Evolutionary conservation across 2,329 filamentous ascomycete species (phyloP).

Genomic region (Pezicula radicicola): DNA sequence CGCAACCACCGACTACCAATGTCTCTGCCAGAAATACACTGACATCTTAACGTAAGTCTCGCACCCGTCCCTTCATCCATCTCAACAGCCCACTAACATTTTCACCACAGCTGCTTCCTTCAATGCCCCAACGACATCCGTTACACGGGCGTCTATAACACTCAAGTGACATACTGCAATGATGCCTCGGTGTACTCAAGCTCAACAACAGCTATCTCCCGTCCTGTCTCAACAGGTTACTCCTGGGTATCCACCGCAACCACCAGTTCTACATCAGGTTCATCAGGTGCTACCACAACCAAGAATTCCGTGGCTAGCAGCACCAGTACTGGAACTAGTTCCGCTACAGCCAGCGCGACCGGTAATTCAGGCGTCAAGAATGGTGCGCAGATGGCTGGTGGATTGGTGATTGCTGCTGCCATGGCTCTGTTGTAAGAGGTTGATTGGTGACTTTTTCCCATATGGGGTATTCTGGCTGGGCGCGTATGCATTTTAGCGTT

Average conservation of each 20-base stretch:
- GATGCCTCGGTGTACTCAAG: constrained; percentile 17
- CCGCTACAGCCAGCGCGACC: too few relatives aligned
- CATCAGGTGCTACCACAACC: constrained; percentile 1
- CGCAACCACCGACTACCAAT: constrained; percentile 34
- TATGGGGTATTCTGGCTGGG: too few relatives aligned
- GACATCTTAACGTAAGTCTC: constrained; percentile 45
- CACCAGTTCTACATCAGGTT: not conserved
- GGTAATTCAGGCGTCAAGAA: too few relatives aligned
- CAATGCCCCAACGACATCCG: constrained; percentile 53
- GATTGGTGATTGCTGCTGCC: constrained; percentile 14
- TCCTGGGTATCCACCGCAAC: constrained; percentile 4
- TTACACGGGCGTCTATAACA: constrained; percentile 9
- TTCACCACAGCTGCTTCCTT: constrained; percentile 51
- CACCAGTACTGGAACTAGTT: constrained; percentile 1
- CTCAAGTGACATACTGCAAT: constrained; percentile 21
- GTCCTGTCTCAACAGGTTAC: constrained; percentile 4
- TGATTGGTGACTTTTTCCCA: too few relatives aligned
- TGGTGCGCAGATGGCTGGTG: constrained; percentile 4
- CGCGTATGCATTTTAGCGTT: too few relatives aligned
- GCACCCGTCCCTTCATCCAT: constrained; percentile 2
- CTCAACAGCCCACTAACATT: constrained; percentile 7
- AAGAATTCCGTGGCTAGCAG: constrained; percentile 1
- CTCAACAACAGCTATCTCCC: constrained; percentile 15
- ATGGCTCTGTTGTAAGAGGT: not conserved
- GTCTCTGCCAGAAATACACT: constrained; percentile 54